Evolutionary conservation across 2,329 filamentous ascomycete species (phyloP).

Genomic region (Lachnellula willkommii): DNA sequence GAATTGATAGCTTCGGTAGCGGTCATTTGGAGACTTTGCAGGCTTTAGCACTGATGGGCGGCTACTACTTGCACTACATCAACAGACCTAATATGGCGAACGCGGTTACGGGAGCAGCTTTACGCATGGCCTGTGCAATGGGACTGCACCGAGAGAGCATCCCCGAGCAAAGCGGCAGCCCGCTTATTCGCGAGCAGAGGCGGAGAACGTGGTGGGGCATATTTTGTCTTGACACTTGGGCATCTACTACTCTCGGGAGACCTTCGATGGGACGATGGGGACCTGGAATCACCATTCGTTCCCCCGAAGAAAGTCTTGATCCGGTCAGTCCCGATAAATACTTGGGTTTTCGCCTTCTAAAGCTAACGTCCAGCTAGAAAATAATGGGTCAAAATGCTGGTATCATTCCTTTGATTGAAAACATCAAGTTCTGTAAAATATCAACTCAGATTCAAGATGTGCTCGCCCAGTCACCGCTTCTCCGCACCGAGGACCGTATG

Average conservation of each 20-base stretch:
- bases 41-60: constrained; percentile 64
- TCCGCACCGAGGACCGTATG: constrained; percentile 61
- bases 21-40: constrained; percentile 70
- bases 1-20: constrained; percentile 62
- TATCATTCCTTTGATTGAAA: constrained; percentile 67
- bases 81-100: constrained; percentile 74
- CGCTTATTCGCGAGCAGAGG: constrained; percentile 52
- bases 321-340: constrained; percentile 19
- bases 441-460: constrained; percentile 72
- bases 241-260: constrained; percentile 63
- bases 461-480: constrained; percentile 62
- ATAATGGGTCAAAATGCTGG: constrained; percentile 56
- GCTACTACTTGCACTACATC: constrained; percentile 73
- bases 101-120: constrained; percentile 63
- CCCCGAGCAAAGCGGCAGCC: constrained; percentile 23
- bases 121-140: constrained; percentile 69
- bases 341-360: not conserved
- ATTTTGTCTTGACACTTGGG: constrained; percentile 71
- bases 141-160: constrained; percentile 63
- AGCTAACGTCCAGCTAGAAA: constrained; percentile 25
- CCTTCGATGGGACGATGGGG: constrained; percentile 65
- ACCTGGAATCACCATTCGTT: constrained; percentile 60
- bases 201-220: constrained; percentile 70
- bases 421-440: constrained; percentile 74
- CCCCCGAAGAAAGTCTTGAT: constrained; percentile 43